These are phyloP conservation scores for Fusarium tricinctum DNA, from an alignment of 2,329 filamentous ascomycete genomes.

Conservation along the genomic window DNA sequence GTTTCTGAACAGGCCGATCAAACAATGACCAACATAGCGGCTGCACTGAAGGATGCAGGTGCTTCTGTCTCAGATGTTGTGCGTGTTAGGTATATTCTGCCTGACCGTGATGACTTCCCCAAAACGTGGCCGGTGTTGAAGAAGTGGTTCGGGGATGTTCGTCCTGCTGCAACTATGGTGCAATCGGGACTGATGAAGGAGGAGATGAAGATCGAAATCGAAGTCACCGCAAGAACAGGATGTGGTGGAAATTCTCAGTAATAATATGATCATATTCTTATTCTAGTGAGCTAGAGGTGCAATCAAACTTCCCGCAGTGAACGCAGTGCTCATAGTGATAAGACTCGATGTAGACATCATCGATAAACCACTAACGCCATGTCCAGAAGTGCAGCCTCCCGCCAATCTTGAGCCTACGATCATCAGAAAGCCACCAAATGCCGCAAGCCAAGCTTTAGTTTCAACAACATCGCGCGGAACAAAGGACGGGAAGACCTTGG, in stretches of 20 bases:
- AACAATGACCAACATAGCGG: conserved; percentile 62
- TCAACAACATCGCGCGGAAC: conserved; percentile 46
- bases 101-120: conserved; percentile 62
- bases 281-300: conserved; percentile 49
- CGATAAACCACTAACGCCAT: conserved; percentile 77
- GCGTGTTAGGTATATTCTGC: conserved; percentile 66
- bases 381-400: conserved; percentile 77
- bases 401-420: conserved; percentile 72
- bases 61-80: conserved; percentile 62
- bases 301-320: conserved; percentile 62
- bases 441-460: conserved; percentile 57
- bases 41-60: conserved; percentile 61
- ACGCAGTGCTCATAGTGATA: conserved; percentile 70
- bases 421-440: conserved; percentile 69
- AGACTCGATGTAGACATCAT: conserved; percentile 73
- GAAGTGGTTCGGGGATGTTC: conserved; percentile 64
- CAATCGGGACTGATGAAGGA: conserved; percentile 66
- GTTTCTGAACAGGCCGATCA: conserved; percentile 66
- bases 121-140: conserved; percentile 64
- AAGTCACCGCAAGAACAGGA: conserved; percentile 58
- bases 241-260: conserved; percentile 22
- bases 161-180: conserved; percentile 68
- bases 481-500: conserved; percentile 53
- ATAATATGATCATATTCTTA: background rate
- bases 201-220: conserved; percentile 61